Base-by-base conservation (phyloP, 495 filamentous ascomycete genomes). In the Pyrenopolyporus hunteri region DNA sequence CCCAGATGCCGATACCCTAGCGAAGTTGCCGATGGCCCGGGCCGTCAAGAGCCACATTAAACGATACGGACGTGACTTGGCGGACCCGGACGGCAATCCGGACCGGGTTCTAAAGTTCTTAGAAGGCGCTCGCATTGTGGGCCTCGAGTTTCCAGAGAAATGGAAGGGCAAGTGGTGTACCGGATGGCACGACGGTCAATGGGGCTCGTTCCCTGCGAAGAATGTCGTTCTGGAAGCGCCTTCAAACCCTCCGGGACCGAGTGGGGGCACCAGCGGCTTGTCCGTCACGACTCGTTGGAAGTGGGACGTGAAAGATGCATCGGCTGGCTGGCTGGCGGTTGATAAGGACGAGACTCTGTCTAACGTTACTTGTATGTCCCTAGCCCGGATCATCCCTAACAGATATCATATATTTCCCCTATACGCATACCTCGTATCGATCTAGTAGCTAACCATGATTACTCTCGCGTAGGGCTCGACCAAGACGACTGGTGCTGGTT, bases 401-500 rank as follows among this genome's bases (percentile, higher is more conserved):
- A 1, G 13, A 11, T 17, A 32, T 35, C 44, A 35, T 6, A 50
- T 17, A 9, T n/a, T 32, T 14, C 26, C 19, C 23, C 20, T 10
- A 13, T 17, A 10, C 14, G 4, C 7, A 6, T 7, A 14, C 1
- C 9, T 11, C 3, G 17, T 17, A 26, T 23, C 9, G 19, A n/a
- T 2, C 13, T 45, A 1, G 29, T 16, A 13, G 40, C 46, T 66
- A 53, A 65, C 25, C 3, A 50, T 4, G 13, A 25, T 4, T 7
- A 7, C 0, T 8, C 9, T 39, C 9, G 5, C 29, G n/a, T 20
- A 72, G 70, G 70, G 60, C 37, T 74, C 0, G 69, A 74, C 43
- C 58, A 64, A 14, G 69, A 80, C 39, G 74, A 78, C 31, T 81
- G 78, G 78, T 79, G 76, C 45, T 81, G 76, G 76, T 72, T 59